Base-by-base conservation (phyloP, 352 stramenopile genomes). In the Phytophthora pistaciae region DNA sequence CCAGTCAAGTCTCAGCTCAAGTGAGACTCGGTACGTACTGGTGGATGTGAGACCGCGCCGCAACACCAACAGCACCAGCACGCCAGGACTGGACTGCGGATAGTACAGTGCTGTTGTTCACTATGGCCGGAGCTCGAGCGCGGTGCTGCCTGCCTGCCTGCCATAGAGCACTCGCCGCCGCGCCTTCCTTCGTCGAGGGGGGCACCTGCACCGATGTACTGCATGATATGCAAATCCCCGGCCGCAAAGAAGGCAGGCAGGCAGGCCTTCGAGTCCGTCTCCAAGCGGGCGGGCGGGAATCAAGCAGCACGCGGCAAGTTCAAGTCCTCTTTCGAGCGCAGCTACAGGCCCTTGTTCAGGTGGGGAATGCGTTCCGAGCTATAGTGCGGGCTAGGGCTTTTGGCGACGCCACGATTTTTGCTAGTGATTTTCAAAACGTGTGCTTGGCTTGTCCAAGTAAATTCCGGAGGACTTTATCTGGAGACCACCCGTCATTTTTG, bases 261-360 rank as follows among this genome's bases (percentile, higher is more conserved):
- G 25, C 25, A 3, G n/a, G n/a, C n/a, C 33, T 42, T 9, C 40
- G 40, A 20, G 16, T 49, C 40, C 40, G 40, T 16, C 49, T 66
- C 49, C 33, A 66, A 21, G 25, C 1, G 25, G 25, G 46, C 21
- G 31, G 14, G 29, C 25, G 7, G 52, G 59, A 67, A 57, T 72
- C 65, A 67, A 63, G 62, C 38, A 29, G 29, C 31, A 20, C 29
- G 16, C 10, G n/a, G 42, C 60, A 67, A 69, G 63, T 69, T 69
- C 63, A 69, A 69, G 63, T 57, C 29, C 42, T 67, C 56, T 60
- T 62, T 68, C 63, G 63, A 63, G 59, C 46, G 20, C n/a, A 16
- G 40, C 40, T 49, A 9, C 40, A 49, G 0, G 1, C 25, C 25
- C 25, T 29, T 29, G 25, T 29, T 29, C 25, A 29, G 25, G 25